Base-by-base conservation (phyloP, 2,329 filamentous ascomycete genomes). In the Monosporascus cannonballus region DNA sequence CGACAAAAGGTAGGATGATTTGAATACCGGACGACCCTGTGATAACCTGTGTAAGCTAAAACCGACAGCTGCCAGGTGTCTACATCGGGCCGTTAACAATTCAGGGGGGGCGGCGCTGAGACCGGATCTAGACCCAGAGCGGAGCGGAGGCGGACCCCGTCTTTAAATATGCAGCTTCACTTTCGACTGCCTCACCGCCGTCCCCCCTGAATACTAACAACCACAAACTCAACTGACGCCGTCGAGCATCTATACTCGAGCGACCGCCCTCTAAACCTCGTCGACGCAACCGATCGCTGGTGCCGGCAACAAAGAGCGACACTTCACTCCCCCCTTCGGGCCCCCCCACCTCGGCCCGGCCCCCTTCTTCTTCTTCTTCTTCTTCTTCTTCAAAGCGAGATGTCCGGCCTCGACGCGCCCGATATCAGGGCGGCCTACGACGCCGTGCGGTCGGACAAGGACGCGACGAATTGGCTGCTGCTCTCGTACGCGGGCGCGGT, bases 401-500 rank as follows among this genome's bases (percentile, higher is more conserved):
- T 84, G 80, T 83, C 80, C 57, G 78, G 78, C 61, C 70, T 76
- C 65, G 73, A 83, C 65, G 67, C 76, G 53, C 75, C 82, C 66
- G 83, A 85, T 45, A 80, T 87, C 62, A 72, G 76, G 51, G 74
- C 77, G 50, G 85, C 84, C 58, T 87, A 87, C 75, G 81, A 86
- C 27, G 79, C 80, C 55, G 83, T 87, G 52, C 83, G 84, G 55
- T 80, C 76, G 59, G 84, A 87, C 76, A 86, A 85, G 68, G 78
- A 85, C 55, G 69, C 74, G 52, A 81, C 76, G 56, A 86, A 84
- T 71, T 88, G 84, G 84, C 76, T 88, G 22, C 76, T 88, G 53
- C 75, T 88, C 60, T 84, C 82, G 59, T 80, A 86, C 70, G 75
- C 78, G 11, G 70, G 73, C 2, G 70, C 77, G 24, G 74, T 73